phyloP scores from a whole-genome alignment of 2,329 filamentous ascomycete species.

The Fusarium bulbicola region DNA sequence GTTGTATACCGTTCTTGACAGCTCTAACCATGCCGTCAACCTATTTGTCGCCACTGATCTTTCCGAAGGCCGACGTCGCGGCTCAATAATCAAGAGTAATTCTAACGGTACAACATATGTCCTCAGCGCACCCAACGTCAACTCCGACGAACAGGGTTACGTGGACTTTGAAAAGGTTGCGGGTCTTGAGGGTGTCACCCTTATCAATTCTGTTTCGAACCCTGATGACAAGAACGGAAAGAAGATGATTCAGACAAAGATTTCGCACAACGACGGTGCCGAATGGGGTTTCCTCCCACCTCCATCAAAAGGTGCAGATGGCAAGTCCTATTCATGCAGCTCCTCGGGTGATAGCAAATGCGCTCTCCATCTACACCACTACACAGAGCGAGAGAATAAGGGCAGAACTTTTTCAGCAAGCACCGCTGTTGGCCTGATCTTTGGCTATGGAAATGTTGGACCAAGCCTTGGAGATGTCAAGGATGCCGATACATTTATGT shows the following conservation, averaged over 20 bases:
- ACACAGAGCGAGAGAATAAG: conserved; percentile 87
- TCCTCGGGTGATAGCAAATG: conserved; percentile 72
- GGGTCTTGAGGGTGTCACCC: conserved; percentile 86
- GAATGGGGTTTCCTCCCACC: conserved; percentile 82
- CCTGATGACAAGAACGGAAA: conserved; percentile 75
- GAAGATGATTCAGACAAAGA: conserved; percentile 89
- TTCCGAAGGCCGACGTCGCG: conserved; percentile 72
- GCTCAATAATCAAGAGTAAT: conserved; percentile 96
- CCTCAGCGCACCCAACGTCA: conserved; percentile 81
- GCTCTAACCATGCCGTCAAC: conserved; percentile 93
- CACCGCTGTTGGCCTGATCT: conserved; percentile 88
- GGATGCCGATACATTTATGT: conserved; percentile 90
- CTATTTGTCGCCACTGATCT: conserved; percentile 87
- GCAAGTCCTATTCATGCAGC: conserved; percentile 76
- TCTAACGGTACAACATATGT: conserved; percentile 98
- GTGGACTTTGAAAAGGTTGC: conserved; percentile 98
- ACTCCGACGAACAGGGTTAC: conserved; percentile 78
- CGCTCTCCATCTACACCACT: conserved; percentile 91
- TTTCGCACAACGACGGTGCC: conserved; percentile 95
- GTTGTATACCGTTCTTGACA: conserved; percentile 93
- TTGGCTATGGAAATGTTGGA: conserved; percentile 92
- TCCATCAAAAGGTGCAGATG: conserved; percentile 75
- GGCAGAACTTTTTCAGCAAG: conserved; percentile 87
- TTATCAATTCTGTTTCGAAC: conserved; percentile 89
- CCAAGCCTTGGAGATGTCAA: conserved; percentile 69